Evolutionary conservation across 176 grass and related monocot genomes (phyloP).

Genomic region (Cenchrus purpureus): DNA sequence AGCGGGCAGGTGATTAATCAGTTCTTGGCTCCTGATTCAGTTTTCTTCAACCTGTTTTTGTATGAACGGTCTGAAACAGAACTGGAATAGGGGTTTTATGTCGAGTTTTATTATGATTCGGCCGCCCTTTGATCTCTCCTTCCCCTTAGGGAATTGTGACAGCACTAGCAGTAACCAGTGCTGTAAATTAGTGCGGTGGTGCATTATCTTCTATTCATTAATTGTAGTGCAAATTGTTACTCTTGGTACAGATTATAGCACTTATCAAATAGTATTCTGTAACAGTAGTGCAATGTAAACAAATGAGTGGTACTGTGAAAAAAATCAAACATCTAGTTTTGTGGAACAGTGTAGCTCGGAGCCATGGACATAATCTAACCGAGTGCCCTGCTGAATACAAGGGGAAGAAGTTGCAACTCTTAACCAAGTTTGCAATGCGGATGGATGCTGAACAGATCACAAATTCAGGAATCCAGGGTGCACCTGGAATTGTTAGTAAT

Average conservation of each 20-base stretch:
- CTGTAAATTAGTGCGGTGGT: background rate
- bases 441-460: background rate
- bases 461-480: background rate
- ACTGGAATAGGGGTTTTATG: background rate
- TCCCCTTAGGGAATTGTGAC: background rate
- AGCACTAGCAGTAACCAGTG: background rate
- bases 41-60: background rate
- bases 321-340: background rate
- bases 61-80: background rate
- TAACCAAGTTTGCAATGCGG: slow-evolving; percentile 1
- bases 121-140: too few species aligned
- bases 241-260: background rate
- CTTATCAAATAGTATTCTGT: background rate
- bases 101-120: background rate
- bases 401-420: background rate
- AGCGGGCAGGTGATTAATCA: slow-evolving; percentile 41
- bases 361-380: too few species aligned
- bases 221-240: background rate
- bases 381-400: background rate
- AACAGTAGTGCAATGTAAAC: background rate
- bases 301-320: background rate
- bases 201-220: background rate
- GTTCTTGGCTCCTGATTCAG: background rate
- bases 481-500: too few species aligned
- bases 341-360: background rate